Evolutionary conservation across 257 asterid species (phyloP).

Genomic region (Ajuga chamaepitys): DNA sequence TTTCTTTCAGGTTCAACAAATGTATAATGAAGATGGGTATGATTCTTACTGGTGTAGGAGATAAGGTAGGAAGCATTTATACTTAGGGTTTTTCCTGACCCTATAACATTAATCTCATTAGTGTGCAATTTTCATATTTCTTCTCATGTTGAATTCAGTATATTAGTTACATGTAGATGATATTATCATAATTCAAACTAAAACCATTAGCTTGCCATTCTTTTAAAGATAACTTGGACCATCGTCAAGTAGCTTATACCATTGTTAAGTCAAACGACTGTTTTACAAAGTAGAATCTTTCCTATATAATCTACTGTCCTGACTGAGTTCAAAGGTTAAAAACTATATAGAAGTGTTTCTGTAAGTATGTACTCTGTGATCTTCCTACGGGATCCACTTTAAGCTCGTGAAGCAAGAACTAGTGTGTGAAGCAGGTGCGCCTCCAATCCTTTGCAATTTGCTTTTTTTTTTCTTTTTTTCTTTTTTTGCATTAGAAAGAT

Average conservation of each 20-base stretch:
- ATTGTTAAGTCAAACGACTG: too few relatives aligned
- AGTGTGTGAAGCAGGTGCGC: neutral
- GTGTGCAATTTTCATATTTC: neutral
- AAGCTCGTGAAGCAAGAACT: neutral
- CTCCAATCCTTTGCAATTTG: neutral
- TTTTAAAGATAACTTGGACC: too few relatives aligned
- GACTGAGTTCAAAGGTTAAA: neutral
- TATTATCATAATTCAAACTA: neutral
- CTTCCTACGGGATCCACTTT: neutral
- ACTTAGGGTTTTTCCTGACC: neutral
- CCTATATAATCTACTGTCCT: too few relatives aligned
- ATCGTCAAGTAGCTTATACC: too few relatives aligned
- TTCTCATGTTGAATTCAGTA: neutral
- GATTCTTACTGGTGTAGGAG: slow-evolving; percentile 91
- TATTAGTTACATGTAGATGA: neutral
- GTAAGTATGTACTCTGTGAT: neutral
- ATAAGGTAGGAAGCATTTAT: slow-evolving; percentile 50
- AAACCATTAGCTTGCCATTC: too few relatives aligned
- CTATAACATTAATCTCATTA: too few relatives aligned
- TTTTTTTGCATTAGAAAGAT: neutral
- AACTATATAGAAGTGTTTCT: neutral
- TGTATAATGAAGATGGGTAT: slow-evolving; percentile 94
- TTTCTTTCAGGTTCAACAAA: slow-evolving; percentile 50
- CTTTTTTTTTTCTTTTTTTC: too few relatives aligned
- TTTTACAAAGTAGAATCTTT: too few relatives aligned